A percentile compares a stretch with the other conserved stretches of the same genome.
Evolutionary conservation across 148 eudicot genomes (phyloP).

Genomic region (Cornus kousa): DNA sequence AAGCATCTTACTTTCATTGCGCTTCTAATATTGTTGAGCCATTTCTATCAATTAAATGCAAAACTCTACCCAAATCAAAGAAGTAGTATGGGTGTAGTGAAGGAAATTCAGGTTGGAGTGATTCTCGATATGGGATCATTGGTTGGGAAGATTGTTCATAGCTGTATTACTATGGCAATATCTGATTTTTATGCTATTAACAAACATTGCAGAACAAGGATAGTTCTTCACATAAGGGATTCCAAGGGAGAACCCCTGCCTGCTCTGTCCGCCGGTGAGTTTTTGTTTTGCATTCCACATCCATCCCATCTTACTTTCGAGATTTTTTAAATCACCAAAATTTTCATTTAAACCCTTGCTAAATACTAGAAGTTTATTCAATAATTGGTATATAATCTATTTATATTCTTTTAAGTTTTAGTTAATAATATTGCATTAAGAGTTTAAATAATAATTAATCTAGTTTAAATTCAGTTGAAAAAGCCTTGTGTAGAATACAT

Average conservation of each 20-base stretch:
- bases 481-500: no score
- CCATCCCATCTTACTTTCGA: no score
- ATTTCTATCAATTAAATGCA: neutral
- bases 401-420: no score
- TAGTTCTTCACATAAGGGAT: constrained; percentile 24
- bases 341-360: no score
- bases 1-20: neutral
- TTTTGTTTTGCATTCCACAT: no score
- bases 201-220: constrained; percentile 18
- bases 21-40: neutral
- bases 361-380: no score
- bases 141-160: constrained; percentile 19
- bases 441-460: no score
- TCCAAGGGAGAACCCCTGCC: constrained; percentile 19
- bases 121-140: constrained; percentile 21
- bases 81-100: neutral
- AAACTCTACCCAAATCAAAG: no score
- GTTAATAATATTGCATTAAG: no score
- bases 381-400: no score
- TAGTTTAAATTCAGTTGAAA: no score
- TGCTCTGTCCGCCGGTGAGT: constrained; percentile 28
- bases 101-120: neutral
- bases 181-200: constrained; percentile 35
- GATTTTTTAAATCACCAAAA: no score
- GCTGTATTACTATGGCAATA: constrained; percentile 28